Conservation (phyloP, 1,284 basidiomycete species). For the Heterobasidion parviporum region DNA sequence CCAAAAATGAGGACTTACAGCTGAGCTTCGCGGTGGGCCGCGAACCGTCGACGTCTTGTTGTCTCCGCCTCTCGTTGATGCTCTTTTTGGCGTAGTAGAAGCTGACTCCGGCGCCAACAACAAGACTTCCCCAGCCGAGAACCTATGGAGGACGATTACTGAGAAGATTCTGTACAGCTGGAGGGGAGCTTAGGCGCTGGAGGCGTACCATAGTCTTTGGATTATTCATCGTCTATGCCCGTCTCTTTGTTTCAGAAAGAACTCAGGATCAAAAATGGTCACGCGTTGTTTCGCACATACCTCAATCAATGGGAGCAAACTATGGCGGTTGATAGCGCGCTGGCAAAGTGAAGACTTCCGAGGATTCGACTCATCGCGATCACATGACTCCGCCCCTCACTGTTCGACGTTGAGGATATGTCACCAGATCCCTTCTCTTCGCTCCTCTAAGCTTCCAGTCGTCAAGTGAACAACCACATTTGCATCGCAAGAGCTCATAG, state of each 20-base stretch:
- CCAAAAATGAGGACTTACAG: conserved; percentile 19
- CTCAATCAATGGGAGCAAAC: no score
- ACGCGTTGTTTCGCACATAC: no score
- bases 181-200: neutral
- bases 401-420: no score
- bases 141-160: conserved; percentile 13
- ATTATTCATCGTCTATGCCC: conserved; percentile 13
- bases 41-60: conserved; percentile 22
- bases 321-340: no score
- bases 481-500: no score
- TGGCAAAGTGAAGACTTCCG: no score
- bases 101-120: conserved; percentile 34
- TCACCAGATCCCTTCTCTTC: no score
- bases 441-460: no score
- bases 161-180: neutral
- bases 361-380: no score
- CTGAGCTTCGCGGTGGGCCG: conserved; percentile 29
- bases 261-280: no score
- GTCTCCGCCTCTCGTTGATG: conserved; percentile 29
- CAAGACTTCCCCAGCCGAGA: conserved; percentile 29
- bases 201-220: conserved; percentile 23
- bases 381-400: no score
- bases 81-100: conserved; percentile 37
- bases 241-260: neutral
- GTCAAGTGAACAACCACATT: no score